Percentiles rank a stretch among this genome's conserved stretches.
Evolutionary conservation across 2,329 filamentous ascomycete genomes (phyloP).

Genomic region (Corniculantispora saksenae): DNA sequence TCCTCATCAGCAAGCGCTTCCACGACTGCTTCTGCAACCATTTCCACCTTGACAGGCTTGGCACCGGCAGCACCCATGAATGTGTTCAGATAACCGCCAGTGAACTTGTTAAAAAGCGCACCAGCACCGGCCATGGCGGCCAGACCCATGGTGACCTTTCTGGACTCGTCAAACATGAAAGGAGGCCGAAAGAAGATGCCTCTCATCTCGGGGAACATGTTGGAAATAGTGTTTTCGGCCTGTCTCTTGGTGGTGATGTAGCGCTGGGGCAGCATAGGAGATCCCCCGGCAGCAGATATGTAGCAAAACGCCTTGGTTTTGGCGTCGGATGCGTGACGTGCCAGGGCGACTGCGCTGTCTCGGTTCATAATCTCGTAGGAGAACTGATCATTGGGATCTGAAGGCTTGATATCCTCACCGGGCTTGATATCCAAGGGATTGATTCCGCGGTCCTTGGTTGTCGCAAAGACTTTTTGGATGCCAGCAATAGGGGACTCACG

Average conservation of each 20-base stretch:
- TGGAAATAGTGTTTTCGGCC: conserved; percentile 75
- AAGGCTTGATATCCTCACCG: conserved; percentile 62
- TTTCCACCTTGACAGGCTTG: conserved; percentile 85
- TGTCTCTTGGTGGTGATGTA: conserved; percentile 93
- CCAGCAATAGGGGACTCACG: conserved; percentile 79
- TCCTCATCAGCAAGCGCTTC: conserved; percentile 77
- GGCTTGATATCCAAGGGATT: conserved; percentile 68
- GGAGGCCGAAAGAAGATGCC: conserved; percentile 81
- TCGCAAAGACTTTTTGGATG: conserved; percentile 74
- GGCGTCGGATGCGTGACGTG: conserved; percentile 69
- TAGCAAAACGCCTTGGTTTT: conserved; percentile 75
- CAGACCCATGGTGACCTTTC: conserved; percentile 80
- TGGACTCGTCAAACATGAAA: conserved; percentile 84
- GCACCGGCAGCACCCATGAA: conserved; percentile 80
- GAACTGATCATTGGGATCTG: conserved; percentile 71
- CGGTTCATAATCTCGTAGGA: conserved; percentile 98
- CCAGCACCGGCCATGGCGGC: conserved; percentile 76
- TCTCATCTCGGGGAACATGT: conserved; percentile 72
- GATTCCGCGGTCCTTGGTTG: conserved; percentile 61
- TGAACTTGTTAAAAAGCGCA: conserved; percentile 72
- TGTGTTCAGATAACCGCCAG: conserved; percentile 72
- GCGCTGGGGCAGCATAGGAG: conserved; percentile 77
- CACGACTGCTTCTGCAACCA: conserved; percentile 85
- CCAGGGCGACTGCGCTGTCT: conserved; percentile 81
- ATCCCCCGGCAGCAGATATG: conserved; percentile 84